phyloP scores from a whole-genome alignment of 306 rosid genomes.

The Prunus dulcis region DNA sequence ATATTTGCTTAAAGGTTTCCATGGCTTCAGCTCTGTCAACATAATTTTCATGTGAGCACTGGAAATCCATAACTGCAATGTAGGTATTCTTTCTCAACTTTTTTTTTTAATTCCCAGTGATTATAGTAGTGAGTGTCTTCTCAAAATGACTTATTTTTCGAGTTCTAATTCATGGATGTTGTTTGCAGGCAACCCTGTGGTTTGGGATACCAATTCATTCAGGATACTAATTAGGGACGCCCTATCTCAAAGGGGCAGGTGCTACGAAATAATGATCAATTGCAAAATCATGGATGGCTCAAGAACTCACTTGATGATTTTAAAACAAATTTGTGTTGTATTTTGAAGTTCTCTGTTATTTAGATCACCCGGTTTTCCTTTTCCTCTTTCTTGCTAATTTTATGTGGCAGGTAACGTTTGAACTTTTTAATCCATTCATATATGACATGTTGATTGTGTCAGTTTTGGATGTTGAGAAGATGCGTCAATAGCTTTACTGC shows the following conservation, averaged over 20 bases:
- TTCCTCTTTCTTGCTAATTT: background rate
- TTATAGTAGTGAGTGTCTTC: background rate
- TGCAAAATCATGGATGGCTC: background rate
- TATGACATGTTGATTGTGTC: background rate
- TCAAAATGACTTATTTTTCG: background rate
- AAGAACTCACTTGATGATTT: background rate
- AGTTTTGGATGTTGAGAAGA: background rate
- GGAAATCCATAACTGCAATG: background rate
- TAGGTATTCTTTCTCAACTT: slow-evolving; percentile 16
- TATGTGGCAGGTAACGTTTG: background rate
- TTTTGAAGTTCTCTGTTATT: background rate
- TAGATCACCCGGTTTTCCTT: background rate
- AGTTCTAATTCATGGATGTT: background rate
- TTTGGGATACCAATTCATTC: background rate
- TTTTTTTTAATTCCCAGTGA: background rate
- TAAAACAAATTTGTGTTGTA: background rate
- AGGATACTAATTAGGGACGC: background rate
- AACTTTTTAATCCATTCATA: background rate
- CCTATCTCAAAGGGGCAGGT: background rate
- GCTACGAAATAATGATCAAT: background rate
- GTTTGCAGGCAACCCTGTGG: slow-evolving; percentile 7
- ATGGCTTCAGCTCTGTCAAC: slow-evolving; percentile 15
- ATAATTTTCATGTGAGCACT: slow-evolving; percentile 12
- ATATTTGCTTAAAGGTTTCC: slow-evolving; percentile 47
- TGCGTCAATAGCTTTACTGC: background rate